Evolutionary conservation across 495 filamentous ascomycete genomes (phyloP).

Genomic region (Neohortaea acidophila): DNA sequence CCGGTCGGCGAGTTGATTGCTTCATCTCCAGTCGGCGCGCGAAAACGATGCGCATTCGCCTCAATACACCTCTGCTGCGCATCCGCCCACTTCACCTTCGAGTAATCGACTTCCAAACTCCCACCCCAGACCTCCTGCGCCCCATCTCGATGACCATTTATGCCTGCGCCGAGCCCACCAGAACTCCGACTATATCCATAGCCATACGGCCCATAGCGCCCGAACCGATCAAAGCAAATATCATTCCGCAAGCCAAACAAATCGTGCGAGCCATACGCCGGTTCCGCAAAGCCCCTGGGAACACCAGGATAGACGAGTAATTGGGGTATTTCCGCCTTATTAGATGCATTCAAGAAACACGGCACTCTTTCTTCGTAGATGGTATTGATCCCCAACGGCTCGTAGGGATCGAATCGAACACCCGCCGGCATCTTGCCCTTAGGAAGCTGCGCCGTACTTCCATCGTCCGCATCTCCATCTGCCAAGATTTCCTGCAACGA

Average conservation of each 20-base stretch:
- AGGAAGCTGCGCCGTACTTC: slow-evolving; percentile 19
- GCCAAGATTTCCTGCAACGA: slow-evolving; percentile 9
- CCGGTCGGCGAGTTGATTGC: slow-evolving; percentile 33
- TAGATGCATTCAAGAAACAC: slow-evolving; percentile 57
- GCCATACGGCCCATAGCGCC: slow-evolving; percentile 77
- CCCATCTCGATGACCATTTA: slow-evolving; percentile 65
- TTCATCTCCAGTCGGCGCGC: slow-evolving; percentile 29
- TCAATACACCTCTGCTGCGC: slow-evolving; percentile 54
- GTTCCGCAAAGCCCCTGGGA: slow-evolving; percentile 64
- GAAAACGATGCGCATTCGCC: slow-evolving; percentile 58
- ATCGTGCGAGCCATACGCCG: slow-evolving; percentile 67
- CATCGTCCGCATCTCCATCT: slow-evolving; percentile 15
- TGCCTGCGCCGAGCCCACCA: slow-evolving; percentile 68
- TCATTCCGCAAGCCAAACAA: slow-evolving; percentile 68
- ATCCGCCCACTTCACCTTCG: slow-evolving; percentile 56
- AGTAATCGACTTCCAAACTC: slow-evolving; percentile 50
- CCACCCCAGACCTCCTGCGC: slow-evolving; percentile 58
- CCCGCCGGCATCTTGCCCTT: slow-evolving; percentile 11
- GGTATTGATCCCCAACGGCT: slow-evolving; percentile 18
- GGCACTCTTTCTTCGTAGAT: slow-evolving; percentile 50
- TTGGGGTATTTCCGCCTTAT: slow-evolving; percentile 45
- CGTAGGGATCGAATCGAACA: slow-evolving; percentile 9
- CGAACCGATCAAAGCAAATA: slow-evolving; percentile 88
- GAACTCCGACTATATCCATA: slow-evolving; percentile 60
- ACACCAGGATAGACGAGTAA: slow-evolving; percentile 60